Evolutionary conservation across 306 rosid genomes (phyloP).

Genomic region (Leucaena leucocephala): DNA sequence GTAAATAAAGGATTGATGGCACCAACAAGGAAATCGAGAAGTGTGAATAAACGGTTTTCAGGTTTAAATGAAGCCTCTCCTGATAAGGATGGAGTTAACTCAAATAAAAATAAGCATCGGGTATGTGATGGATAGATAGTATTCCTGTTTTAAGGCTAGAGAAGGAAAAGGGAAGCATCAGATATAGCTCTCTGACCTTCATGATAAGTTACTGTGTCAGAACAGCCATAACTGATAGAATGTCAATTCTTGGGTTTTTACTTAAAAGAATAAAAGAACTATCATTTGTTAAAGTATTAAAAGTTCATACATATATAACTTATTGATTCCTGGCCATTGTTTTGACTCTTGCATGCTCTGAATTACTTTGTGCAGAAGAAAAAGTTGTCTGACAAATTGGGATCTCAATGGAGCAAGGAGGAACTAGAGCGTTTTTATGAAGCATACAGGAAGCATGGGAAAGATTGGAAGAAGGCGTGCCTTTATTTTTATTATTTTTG

Average conservation of each 20-base stretch:
- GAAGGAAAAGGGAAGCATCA: background rate
- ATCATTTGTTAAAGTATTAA: conserved; percentile 1
- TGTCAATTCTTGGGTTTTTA: background rate
- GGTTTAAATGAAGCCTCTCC: conserved; percentile 52
- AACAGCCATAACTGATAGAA: conserved; percentile 1
- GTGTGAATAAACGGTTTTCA: conserved; percentile 51
- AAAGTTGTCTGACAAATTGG: conserved; percentile 77
- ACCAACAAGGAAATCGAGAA: conserved; percentile 60
- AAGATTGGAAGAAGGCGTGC: conserved; percentile 85
- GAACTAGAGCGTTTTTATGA: conserved; percentile 83
- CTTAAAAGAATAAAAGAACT: conserved; percentile 2
- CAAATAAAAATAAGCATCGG: conserved; percentile 54
- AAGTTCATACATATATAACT: conserved; percentile 2
- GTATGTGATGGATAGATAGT: conserved; percentile 39
- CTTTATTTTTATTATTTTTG: conserved; percentile 13
- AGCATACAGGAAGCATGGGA: conserved; percentile 80
- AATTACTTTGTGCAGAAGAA: conserved; percentile 59
- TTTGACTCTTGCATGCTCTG: conserved; percentile 10
- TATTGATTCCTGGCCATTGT: conserved; percentile 17
- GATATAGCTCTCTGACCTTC: conserved; percentile 1
- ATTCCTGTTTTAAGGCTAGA: conserved; percentile 1
- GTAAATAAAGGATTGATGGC: conserved; percentile 55
- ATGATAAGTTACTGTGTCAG: background rate
- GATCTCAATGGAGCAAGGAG: conserved; percentile 85
- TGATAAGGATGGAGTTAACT: conserved; percentile 50